These are phyloP conservation scores for Hypoxylon rickii DNA, from an alignment of 495 filamentous ascomycete genomes.

Conservation along the genomic window DNA sequence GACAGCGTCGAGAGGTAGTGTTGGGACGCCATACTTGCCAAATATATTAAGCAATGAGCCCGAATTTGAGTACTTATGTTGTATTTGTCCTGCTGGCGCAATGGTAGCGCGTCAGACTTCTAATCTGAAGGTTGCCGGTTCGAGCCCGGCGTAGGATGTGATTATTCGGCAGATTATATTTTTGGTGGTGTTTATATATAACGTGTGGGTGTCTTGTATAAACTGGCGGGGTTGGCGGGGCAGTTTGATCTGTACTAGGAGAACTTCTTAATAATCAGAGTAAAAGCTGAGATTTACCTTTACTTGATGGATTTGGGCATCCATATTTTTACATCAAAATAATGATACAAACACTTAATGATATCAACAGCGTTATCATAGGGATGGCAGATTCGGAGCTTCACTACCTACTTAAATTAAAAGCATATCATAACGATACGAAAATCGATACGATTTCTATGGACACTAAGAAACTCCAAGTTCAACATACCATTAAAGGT, in stretches of 20 bases:
- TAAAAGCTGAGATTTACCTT: no score
- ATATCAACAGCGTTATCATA: not conserved
- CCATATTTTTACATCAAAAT: no score
- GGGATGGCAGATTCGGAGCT: not conserved
- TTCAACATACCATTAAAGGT: constrained; percentile 79
- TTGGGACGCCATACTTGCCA: no score
- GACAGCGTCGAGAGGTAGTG: no score
- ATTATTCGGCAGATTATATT: not conserved
- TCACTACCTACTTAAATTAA: not conserved
- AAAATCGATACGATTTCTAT: constrained; percentile 14
- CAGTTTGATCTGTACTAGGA: no score
- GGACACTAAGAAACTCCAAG: constrained; percentile 56
- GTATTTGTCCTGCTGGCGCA: not conserved
- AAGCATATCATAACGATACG: not conserved
- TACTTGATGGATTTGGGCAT: no score
- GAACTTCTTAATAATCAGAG: no score
- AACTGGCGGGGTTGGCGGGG: no score
- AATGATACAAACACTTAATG: not conserved
- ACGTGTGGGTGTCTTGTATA: no score
- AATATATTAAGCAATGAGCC: not conserved
- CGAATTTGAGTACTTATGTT: no score
- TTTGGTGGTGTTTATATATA: not conserved
- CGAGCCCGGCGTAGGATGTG: constrained; percentile 4
- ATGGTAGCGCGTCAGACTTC: constrained; percentile 11
- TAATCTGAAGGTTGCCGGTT: constrained; percentile 11